Base-by-base conservation (phyloP, 768 basidiomycete genomes). In the Leccinum olivaceopallidum region DNA sequence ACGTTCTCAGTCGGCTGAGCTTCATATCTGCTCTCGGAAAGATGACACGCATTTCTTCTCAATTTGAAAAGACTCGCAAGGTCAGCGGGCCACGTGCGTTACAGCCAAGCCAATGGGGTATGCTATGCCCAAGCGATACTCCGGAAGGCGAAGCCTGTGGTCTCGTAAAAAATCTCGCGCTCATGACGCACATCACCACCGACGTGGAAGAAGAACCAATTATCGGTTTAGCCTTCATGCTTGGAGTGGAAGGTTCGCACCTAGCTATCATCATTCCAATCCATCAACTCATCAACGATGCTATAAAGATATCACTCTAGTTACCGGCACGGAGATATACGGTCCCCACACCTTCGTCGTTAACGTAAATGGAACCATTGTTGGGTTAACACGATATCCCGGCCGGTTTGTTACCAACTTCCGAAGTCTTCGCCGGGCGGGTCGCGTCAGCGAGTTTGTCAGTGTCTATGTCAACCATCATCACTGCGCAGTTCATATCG, bases 101-200 rank as follows among this genome's bases (percentile, higher is more conserved):
- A 61, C 97, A 99, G 72, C 96, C 97, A 5, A 93, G 90, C 81
- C 97, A 99, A 76, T 99, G 97, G 97, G 97, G 97, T 39, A 92
- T 99, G 80, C 80, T 98, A 20, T 99, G 97, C 77, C 94, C 97
- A 1, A 94, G 92, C 71, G 97, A 99, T 75, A 99, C 97, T 0
- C 97, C 97, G 0, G 97, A 99, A 87, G 97, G 97, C 71, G 97
- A 99, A 77, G 97, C 97, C 18, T 99, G 97, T 71, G 97, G 97
- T 26, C 78, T 99, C 60, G 97, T 99, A 51, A 99, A 99, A 80
- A 99, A 99, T 76, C 78, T 99, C 63, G 97, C 97, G 4, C 80
- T 99, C 16, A 99, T 99, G 97, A 98, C 97, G 4, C 96, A 99
- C 75, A 98, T 99, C 73, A 99, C 97, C 9, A 98, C 97, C 47